Evolutionary conservation across 2,329 filamentous ascomycete genomes (phyloP).

Genomic region (Epichloe amarillans): DNA sequence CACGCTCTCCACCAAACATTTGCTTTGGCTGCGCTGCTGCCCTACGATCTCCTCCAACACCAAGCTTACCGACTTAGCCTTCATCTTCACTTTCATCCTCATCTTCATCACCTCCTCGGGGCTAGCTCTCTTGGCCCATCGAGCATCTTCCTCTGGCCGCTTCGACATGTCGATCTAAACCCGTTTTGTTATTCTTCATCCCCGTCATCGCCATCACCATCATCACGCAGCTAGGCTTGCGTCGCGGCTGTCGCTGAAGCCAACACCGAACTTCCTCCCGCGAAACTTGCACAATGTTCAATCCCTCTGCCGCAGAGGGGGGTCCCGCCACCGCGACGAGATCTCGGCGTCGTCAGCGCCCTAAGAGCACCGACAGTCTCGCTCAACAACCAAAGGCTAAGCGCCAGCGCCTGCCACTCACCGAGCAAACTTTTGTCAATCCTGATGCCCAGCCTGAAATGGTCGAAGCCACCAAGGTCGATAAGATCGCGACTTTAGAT

Average conservation of each 20-base stretch:
- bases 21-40: conserved; percentile 5
- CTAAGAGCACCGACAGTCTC: conserved; percentile 39
- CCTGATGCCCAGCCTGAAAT: conserved; percentile 38
- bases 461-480: conserved; percentile 37
- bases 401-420: conserved; percentile 44
- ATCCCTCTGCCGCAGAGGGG: conserved; percentile 36
- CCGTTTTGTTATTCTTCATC: neutral
- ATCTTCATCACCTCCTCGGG: neutral
- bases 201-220: neutral
- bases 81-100: neutral
- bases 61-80: neutral
- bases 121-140: conserved; percentile 1
- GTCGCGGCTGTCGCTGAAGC: conserved; percentile 2
- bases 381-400: conserved; percentile 49
- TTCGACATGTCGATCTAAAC: conserved; percentile 8
- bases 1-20: conserved; percentile 9
- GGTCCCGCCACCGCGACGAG: conserved; percentile 43
- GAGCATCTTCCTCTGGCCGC: conserved; percentile 1
- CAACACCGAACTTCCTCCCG: neutral
- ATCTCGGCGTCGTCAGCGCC: conserved; percentile 48
- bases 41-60: conserved; percentile 2
- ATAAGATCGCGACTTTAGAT: conserved; percentile 32
- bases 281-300: conserved; percentile 38
- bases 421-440: conserved; percentile 42
- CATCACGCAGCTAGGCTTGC: neutral